Percentiles rank a stretch among this genome's conserved stretches.
Evolutionary conservation across 1,139 yeast species (phyloP).

Genomic region (Candida tropicalis): DNA sequence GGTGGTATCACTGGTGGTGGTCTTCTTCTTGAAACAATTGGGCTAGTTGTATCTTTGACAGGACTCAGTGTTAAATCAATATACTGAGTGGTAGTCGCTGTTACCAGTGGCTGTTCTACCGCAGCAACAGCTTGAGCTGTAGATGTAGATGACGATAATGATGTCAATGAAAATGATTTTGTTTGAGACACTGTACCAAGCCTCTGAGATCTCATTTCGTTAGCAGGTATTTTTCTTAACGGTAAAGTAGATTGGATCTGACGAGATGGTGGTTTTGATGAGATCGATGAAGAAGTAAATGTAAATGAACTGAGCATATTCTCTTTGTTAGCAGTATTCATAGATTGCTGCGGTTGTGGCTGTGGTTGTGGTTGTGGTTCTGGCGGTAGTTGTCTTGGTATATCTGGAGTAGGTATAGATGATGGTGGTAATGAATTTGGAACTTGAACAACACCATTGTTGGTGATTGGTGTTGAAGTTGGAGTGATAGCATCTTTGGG

Average conservation of each 20-base stretch:
- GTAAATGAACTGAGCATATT: conserved; percentile 6
- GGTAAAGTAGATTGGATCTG: conserved; percentile 5
- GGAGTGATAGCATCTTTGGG: conserved; percentile 6
- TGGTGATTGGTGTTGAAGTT: neutral
- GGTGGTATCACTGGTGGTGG: conserved; percentile 6
- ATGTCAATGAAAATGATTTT: neutral
- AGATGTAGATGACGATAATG: neutral
- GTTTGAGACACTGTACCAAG: neutral
- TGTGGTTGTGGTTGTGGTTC: neutral
- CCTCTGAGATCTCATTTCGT: conserved; percentile 1
- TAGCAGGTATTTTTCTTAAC: conserved; percentile 1
- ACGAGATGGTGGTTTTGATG: conserved; percentile 1
- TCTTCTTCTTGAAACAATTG: neutral
- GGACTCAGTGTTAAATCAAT: conserved; percentile 7
- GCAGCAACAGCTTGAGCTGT: no score
- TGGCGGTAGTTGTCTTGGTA: no score
- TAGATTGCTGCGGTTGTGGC: neutral
- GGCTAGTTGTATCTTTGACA: neutral
- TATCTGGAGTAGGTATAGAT: neutral
- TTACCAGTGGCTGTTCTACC: neutral
- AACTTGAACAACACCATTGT: neutral
- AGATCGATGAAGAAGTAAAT: neutral
- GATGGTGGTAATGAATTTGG: conserved; percentile 5
- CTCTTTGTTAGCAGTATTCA: conserved; percentile 5
- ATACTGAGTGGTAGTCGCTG: neutral